Base-by-base conservation (phyloP, 176 grass and related monocot species). In the Zea mays region DNA sequence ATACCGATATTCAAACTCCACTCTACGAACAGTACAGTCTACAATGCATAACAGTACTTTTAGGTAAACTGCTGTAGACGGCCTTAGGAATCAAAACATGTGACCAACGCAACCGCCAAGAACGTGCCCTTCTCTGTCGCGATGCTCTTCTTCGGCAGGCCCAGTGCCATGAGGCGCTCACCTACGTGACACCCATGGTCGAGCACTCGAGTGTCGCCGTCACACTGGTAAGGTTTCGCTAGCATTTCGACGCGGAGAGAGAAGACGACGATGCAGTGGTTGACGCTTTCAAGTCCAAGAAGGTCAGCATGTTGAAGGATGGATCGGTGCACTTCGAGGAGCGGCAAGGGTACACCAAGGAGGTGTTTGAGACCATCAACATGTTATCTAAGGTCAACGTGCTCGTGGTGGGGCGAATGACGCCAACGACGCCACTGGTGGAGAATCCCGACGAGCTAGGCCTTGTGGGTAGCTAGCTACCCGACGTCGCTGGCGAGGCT, bases 111-210 rank as follows among this genome's bases (percentile, higher is more conserved):
- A 27, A 0, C 89, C 16, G 77, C 90, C 21, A 81, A 50, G 50
- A 84, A 90, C 65, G 75, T 96, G 7, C 3, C 70, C 8, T 88
- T 78, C 79, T 66, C 82, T 15, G 86, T 93, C 13, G 73, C 67
- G 0, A 11, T 71, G 41, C 65, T 92, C 64, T 97, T 92, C 74
- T 97, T 97, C 49, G 90, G 93, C 4, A 90, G 93, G 1, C 14
- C 90, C 1, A 88, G 93, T 51, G 93, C 82, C 82, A 85, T 0
- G 93, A 97, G 69, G 93, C 90, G 10, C 85, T 97, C 14, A 79
- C 90, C 1, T 93, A 93, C 76, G 87, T 76, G 0, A 62, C 65
- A 11, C 83, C 87, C 39, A 93, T 97, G 90, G 77, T 80, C 0
- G 85, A 97, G 72, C 93, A 97, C 14, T 87, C 83, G 0, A 88